phyloP scores from a whole-genome alignment of 805 yeast genomes.

The Monosporozyma aerobia region DNA sequence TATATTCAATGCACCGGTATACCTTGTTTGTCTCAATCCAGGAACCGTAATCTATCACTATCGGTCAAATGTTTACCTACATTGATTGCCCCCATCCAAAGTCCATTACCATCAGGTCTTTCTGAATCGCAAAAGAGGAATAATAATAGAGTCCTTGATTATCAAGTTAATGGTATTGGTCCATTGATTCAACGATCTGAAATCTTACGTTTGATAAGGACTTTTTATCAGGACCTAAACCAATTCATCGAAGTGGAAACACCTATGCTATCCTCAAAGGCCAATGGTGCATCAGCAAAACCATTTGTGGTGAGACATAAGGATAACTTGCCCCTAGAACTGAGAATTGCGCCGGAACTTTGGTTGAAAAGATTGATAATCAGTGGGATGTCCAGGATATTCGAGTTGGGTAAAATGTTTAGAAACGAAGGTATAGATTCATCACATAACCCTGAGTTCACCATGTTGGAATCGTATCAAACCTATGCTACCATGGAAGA shows the following conservation, averaged over 20 bases:
- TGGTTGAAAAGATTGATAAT: slow-evolving; percentile 83
- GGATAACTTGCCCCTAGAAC: slow-evolving; percentile 34
- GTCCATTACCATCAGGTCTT: slow-evolving; percentile 58
- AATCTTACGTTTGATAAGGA: slow-evolving; percentile 48
- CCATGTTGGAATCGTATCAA: slow-evolving; percentile 83
- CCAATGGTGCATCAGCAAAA: slow-evolving; percentile 89
- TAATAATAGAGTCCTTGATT: slow-evolving; percentile 64
- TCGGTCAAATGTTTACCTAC: slow-evolving; percentile 42
- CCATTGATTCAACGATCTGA: slow-evolving; percentile 42
- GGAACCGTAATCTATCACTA: slow-evolving; percentile 63
- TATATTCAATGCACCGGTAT: slow-evolving; percentile 53
- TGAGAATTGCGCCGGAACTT: slow-evolving; percentile 90
- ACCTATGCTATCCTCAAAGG: slow-evolving; percentile 63
- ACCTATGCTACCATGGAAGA: slow-evolving; percentile 58
- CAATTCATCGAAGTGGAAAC: slow-evolving; percentile 81
- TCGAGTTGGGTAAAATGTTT: slow-evolving; percentile 77
- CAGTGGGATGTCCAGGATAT: slow-evolving; percentile 78
- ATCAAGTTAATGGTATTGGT: slow-evolving; percentile 47
- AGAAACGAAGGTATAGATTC: slow-evolving; percentile 90
- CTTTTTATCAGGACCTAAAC: slow-evolving; percentile 39
- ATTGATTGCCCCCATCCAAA: slow-evolving; percentile 60
- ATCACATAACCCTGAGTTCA: slow-evolving; percentile 91
- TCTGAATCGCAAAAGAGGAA: slow-evolving; percentile 48
- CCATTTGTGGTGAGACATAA: slow-evolving; percentile 58
- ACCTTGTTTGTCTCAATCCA: slow-evolving; percentile 60